Percentiles rank a stretch among this genome's conserved stretches.
phyloP scores from a whole-genome alignment of 2,329 filamentous ascomycete species.

The Cercospora brassicicola region DNA sequence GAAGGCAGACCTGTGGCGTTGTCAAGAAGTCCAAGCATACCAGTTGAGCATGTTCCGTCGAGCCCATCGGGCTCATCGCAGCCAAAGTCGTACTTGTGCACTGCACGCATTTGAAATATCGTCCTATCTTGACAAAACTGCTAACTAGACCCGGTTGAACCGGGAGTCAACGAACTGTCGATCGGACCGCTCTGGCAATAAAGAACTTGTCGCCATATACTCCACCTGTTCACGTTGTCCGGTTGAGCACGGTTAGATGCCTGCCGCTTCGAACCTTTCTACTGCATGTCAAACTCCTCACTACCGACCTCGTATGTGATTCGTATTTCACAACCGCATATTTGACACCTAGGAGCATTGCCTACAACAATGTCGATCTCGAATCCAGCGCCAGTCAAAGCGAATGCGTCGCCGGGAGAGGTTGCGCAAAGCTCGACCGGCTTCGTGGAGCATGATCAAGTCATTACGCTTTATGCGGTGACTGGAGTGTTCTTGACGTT shows the following conservation, averaged over 20 bases:
- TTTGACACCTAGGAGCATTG: background rate
- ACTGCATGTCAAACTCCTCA: background rate
- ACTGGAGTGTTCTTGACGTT: slow-evolving; percentile 1
- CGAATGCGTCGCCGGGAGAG: background rate
- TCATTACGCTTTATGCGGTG: background rate
- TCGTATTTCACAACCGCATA: background rate
- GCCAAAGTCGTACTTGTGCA: background rate
- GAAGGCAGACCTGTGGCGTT: background rate
- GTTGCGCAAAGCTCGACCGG: background rate
- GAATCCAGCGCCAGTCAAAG: background rate
- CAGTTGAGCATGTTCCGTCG: background rate
- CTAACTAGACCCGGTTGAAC: background rate
- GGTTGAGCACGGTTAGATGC: background rate
- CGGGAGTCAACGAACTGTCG: background rate
- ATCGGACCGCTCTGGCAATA: background rate
- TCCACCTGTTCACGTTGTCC: background rate
- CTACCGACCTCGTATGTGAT: background rate
- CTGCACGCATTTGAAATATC: background rate
- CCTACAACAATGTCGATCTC: background rate
- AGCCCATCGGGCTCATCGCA: background rate
- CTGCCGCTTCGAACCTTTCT: background rate
- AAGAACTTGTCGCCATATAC: background rate
- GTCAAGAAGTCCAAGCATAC: background rate
- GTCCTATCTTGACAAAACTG: background rate
- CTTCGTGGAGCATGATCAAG: background rate